phyloP scores from a whole-genome alignment of 2,329 filamentous ascomycete species.

The Clonostachys rhizophaga region DNA sequence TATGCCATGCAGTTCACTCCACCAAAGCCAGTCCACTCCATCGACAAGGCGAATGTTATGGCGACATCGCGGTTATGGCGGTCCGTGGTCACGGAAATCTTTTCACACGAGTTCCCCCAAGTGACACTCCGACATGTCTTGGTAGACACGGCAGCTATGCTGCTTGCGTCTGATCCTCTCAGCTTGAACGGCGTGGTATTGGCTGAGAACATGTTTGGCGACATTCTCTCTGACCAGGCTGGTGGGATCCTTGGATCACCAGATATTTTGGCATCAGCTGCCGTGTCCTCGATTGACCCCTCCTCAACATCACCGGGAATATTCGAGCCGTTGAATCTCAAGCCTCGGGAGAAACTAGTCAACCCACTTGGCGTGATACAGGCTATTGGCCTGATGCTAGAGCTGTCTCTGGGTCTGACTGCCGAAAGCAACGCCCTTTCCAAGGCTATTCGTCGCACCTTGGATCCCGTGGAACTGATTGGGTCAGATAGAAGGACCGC shows the following conservation, averaged over 20 bases:
- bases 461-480: conserved; percentile 7
- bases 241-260: conserved; percentile 7
- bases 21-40: conserved; percentile 37
- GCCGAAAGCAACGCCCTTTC: conserved; percentile 3
- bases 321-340: conserved; percentile 8
- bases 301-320: not conserved
- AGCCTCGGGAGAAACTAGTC: conserved; percentile 1
- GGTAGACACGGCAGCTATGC: conserved; percentile 12
- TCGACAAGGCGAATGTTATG: conserved; percentile 17
- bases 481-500: conserved; percentile 4
- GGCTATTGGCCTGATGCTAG: conserved; percentile 6
- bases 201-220: conserved; percentile 15
- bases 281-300: not conserved
- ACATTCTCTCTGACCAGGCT: conserved; percentile 15
- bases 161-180: conserved; percentile 8
- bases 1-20: conserved; percentile 52
- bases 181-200: conserved; percentile 14
- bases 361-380: conserved; percentile 6
- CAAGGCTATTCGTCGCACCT: conserved; percentile 8
- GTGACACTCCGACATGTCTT: conserved; percentile 10
- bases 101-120: conserved; percentile 9
- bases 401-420: conserved; percentile 2
- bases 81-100: conserved; percentile 6
- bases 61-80: conserved; percentile 13
- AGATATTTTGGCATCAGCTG: conserved; percentile 5